A percentile compares a stretch with the other conserved stretches of the same genome.
phyloP scores from a whole-genome alignment of 352 stramenopile species.

The Pythium rishiriense region DNA sequence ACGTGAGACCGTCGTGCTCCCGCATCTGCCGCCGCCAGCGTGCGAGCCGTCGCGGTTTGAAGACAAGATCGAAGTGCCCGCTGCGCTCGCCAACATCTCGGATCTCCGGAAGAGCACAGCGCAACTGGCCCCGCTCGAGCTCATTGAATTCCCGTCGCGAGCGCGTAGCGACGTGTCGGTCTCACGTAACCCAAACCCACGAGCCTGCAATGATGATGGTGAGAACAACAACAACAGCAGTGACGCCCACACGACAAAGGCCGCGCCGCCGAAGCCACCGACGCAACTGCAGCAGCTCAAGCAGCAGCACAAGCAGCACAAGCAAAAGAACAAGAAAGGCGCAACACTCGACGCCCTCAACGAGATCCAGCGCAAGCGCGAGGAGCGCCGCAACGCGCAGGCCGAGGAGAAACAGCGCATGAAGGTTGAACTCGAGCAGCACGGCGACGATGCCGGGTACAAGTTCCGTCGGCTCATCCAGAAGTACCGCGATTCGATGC shows the following conservation, averaged over 20 bases:
- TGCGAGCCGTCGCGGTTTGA: not conserved
- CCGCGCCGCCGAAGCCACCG: constrained; percentile 16
- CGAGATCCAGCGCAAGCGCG: constrained; percentile 73
- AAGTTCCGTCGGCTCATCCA: constrained; percentile 75
- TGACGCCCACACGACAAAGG: constrained; percentile 9
- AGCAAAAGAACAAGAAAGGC: constrained; percentile 37
- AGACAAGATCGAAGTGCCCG: constrained; percentile 1
- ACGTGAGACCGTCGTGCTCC: constrained; percentile 13
- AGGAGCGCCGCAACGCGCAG: constrained; percentile 55
- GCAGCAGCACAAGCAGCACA: constrained; percentile 9
- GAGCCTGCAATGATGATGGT: not conserved
- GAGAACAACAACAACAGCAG: too few species aligned
- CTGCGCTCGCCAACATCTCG: constrained; percentile 10
- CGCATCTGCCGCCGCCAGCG: not conserved
- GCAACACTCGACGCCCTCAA: constrained; percentile 50
- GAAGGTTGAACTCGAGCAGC: constrained; percentile 56
- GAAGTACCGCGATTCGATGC: constrained; percentile 48
- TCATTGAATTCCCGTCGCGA: not conserved
- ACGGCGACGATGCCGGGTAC: constrained; percentile 73
- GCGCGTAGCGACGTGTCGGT: not conserved
- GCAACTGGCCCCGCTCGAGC: constrained; percentile 12
- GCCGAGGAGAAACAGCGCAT: constrained; percentile 69
- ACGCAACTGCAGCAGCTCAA: constrained; percentile 32
- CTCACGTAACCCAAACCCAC: not conserved
- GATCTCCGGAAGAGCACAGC: constrained; percentile 25